These are phyloP conservation scores for Gamarada debralockiae DNA, from an alignment of 495 filamentous ascomycete genomes.

Conservation along the genomic window DNA sequence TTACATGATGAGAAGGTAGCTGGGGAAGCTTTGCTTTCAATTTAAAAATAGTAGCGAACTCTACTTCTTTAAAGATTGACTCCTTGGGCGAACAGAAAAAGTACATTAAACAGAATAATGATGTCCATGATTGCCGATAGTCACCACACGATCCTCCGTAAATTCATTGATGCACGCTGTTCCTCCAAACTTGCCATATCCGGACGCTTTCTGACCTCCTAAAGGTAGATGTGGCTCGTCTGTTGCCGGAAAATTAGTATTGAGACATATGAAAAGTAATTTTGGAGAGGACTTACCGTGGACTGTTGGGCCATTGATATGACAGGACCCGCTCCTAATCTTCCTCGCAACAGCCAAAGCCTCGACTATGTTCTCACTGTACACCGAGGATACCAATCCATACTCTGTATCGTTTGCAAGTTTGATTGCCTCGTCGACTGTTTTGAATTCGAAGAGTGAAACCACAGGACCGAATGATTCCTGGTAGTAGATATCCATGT, in stretches of 20 bases:
- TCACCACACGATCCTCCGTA: background rate
- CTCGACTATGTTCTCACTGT: conserved; percentile 69
- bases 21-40: too few species aligned
- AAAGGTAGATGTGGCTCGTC: background rate
- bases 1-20: too few species aligned
- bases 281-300: conserved; percentile 75
- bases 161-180: background rate
- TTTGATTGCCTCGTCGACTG: conserved; percentile 62
- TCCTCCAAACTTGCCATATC: background rate
- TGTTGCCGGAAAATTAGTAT: too few species aligned
- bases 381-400: conserved; percentile 76
- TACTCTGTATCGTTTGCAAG: conserved; percentile 79
- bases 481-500: conserved; percentile 21
- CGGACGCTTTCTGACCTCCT: background rate
- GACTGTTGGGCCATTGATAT: conserved; percentile 78
- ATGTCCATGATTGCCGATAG: background rate
- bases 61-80: too few species aligned
- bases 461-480: conserved; percentile 55
- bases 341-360: conserved; percentile 69
- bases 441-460: conserved; percentile 44
- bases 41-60: too few species aligned
- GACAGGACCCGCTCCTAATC: conserved; percentile 59
- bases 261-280: too few species aligned
- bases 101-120: background rate
- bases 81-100: too few species aligned